phyloP scores from a whole-genome alignment of 768 basidiomycete species.

The Amylocystis lapponica region DNA sequence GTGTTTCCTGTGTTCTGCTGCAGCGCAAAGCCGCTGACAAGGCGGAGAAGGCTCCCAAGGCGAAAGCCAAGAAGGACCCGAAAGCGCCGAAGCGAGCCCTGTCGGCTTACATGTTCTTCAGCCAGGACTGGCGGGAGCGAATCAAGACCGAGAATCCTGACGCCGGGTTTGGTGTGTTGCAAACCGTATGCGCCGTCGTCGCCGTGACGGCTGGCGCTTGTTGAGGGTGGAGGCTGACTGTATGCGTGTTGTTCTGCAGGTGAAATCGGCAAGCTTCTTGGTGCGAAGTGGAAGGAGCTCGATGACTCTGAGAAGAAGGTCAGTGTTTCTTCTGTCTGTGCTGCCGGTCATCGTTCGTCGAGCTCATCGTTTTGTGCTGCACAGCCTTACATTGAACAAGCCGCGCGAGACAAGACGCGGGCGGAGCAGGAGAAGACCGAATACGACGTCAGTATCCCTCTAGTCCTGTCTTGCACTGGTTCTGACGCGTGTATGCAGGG shows the following conservation, averaged over 20 bases:
- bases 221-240: conserved; percentile 5
- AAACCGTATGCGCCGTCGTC: conserved; percentile 1
- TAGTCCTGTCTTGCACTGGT: neutral
- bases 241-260: conserved; percentile 41
- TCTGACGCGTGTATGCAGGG: conserved; percentile 16
- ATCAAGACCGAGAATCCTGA: conserved; percentile 97
- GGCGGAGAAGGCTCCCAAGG: conserved; percentile 48
- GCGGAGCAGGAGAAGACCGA: conserved; percentile 75
- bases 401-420: conserved; percentile 80
- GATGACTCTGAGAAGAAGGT: conserved; percentile 91
- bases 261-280: conserved; percentile 91
- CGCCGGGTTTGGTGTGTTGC: conserved; percentile 70
- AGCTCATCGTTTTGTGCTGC: neutral
- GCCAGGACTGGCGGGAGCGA: conserved; percentile 90
- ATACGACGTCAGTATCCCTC: conserved; percentile 32
- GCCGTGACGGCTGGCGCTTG: neutral
- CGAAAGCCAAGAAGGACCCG: conserved; percentile 70
- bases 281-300: conserved; percentile 96
- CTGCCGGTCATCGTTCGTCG: neutral
- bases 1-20: conserved; percentile 3
- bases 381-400: conserved; percentile 86
- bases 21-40: conserved; percentile 77
- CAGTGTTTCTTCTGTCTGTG: conserved; percentile 13
- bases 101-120: conserved; percentile 99
- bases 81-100: conserved; percentile 88